Conservation (phyloP, 345 rosid genomes). For the Hibiscus tridactylites region DNA sequence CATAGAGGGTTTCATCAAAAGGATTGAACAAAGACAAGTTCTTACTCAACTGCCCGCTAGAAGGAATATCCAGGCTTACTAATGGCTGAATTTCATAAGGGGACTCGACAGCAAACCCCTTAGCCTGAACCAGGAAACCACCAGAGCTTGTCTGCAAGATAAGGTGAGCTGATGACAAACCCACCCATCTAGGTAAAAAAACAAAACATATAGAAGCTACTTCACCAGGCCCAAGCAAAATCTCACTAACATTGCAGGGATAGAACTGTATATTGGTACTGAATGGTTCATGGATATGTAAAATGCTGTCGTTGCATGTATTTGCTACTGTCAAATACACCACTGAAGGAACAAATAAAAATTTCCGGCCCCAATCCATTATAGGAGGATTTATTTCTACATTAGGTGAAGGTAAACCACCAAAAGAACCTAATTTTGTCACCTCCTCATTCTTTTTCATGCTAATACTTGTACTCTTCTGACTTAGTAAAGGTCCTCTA, state of each 20-base stretch:
- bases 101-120: slow-evolving; percentile 49
- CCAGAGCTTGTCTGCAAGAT: slow-evolving; percentile 64
- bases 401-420: slow-evolving; percentile 23
- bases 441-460: slow-evolving; percentile 24
- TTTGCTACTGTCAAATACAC: slow-evolving; percentile 48
- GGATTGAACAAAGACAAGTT: slow-evolving; percentile 58
- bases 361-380: slow-evolving; percentile 52
- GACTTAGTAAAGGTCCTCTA: slow-evolving; percentile 27
- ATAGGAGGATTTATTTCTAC: slow-evolving; percentile 45
- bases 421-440: slow-evolving; percentile 25
- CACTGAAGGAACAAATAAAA: slow-evolving; percentile 45
- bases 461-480: slow-evolving; percentile 18
- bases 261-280: slow-evolving; percentile 53
- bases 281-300: slow-evolving; percentile 53
- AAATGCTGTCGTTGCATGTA: slow-evolving; percentile 47
- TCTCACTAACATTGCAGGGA: slow-evolving; percentile 52
- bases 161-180: slow-evolving; percentile 48
- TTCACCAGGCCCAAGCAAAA: slow-evolving; percentile 51
- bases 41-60: slow-evolving; percentile 35
- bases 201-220: slow-evolving; percentile 52
- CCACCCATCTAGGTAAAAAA: slow-evolving; percentile 54
- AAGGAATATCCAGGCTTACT: slow-evolving; percentile 25
- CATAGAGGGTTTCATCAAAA: slow-evolving; percentile 40
- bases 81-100: slow-evolving; percentile 46
- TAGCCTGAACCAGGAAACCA: slow-evolving; percentile 57